Evolutionary conservation across 169 alveolate species (phyloP).

Genomic region (Plasmodium billcollinsi): DNA sequence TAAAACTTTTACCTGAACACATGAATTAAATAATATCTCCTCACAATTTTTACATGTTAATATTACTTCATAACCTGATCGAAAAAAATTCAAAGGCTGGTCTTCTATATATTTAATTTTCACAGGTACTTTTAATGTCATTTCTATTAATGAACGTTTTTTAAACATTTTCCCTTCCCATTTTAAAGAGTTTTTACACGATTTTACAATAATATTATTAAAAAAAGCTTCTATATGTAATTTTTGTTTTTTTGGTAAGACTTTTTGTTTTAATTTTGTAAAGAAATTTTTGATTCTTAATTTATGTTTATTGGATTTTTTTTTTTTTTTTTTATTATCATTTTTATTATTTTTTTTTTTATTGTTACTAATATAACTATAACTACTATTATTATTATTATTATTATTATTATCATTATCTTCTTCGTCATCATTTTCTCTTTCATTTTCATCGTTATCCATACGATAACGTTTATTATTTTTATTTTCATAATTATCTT

Average conservation of each 20-base stretch:
- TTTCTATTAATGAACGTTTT: constrained; percentile 46
- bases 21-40: constrained; percentile 54
- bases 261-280: constrained; percentile 9
- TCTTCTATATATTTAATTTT: constrained; percentile 52
- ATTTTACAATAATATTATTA: constrained; percentile 63
- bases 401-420: neutral
- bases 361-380: too few relatives aligned
- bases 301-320: neutral
- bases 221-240: constrained; percentile 72
- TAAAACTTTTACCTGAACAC: constrained; percentile 50
- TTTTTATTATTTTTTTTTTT: too few relatives aligned
- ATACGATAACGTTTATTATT: neutral
- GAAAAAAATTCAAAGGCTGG: constrained; percentile 47
- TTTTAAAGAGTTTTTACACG: constrained; percentile 57
- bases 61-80: constrained; percentile 71
- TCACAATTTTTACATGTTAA: constrained; percentile 52
- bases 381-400: neutral
- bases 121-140: constrained; percentile 69
- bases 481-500: neutral
- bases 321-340: neutral
- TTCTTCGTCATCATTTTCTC: neutral
- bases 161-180: constrained; percentile 70
- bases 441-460: constrained; percentile 4
- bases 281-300: constrained; percentile 19
- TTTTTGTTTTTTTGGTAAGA: constrained; percentile 44